Evolutionary conservation across 202 grass and related monocot species (phyloP), one percentile per base, ranked within the genome.

Genomic region (Brachypodium distachyon): DNA sequence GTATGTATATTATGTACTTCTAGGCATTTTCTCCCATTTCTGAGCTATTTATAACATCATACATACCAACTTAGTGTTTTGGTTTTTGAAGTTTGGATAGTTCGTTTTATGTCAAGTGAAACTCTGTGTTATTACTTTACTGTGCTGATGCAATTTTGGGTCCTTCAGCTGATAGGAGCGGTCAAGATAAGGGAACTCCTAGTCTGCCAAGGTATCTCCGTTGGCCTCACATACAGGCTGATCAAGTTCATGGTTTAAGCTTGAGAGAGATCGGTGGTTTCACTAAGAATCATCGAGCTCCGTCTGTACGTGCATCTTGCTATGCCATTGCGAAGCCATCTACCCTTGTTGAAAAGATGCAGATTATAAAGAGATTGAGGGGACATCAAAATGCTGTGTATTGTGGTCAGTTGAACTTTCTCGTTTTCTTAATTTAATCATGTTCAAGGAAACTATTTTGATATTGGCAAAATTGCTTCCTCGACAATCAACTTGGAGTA

Each of bases 261-360:
- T 80, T 98, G 59, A 93, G 95, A 82, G 96, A 99, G 87, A 92
- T 95, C 68, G 96, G 96, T 79, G 96, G 96, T 77, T 99, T 99
- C 46, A 86, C 89, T 50, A 94, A 94, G 72, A 92, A 95, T 69
- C 67, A 84, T 47, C 91, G 95, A 67, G 91, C 95, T 79, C 87
- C 91, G 23, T 98, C 95, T 82, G 81, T 95, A 61, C 95, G 89
- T 31, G 95, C 95, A 73, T 93, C 91, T 25, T 98, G 89, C 77
- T 94, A 98, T 85, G 95, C 95, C 27, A 95, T 98, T 29, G 91
- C 95, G 21, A 98, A 92, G 87, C 95, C 95, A 77, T 87, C 89
- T 34, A 98, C 95, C 36, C 87, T 98, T 77, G 96, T 98, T 68
- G 87, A 95, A 73, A 98, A 92, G 85, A 98, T 98, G 96, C 89